These are phyloP conservation scores for Acacia melanoxylon DNA, from an alignment of 306 rosid species.

Conservation along the genomic window DNA sequence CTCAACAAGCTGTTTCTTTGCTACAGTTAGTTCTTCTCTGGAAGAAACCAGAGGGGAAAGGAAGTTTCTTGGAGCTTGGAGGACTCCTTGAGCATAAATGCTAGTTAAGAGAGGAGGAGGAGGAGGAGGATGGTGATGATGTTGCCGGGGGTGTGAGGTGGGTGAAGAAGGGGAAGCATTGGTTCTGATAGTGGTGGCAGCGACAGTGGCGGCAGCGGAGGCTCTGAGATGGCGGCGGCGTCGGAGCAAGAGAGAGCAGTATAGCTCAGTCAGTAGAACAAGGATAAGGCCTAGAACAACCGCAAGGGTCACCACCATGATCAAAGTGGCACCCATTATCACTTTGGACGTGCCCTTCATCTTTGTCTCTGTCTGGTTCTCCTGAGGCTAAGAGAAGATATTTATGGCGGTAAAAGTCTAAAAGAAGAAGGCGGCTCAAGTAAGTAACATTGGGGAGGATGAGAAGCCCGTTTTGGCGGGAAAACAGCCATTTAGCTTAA, in stretches of 20 bases:
- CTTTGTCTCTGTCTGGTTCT: slow-evolving; percentile 20
- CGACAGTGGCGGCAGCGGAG: slow-evolving; percentile 16
- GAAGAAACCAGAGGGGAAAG: slow-evolving; percentile 52
- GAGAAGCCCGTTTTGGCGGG: slow-evolving; percentile 59
- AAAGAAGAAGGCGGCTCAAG: background rate
- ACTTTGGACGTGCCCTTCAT: slow-evolving; percentile 82
- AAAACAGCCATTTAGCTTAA: slow-evolving; percentile 36
- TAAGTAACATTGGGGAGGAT: slow-evolving; percentile 23
- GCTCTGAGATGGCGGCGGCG: slow-evolving; percentile 66
- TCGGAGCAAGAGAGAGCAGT: slow-evolving; percentile 81
- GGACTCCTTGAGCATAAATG: slow-evolving; percentile 65
- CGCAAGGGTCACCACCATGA: slow-evolving; percentile 82
- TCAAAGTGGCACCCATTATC: slow-evolving; percentile 84
- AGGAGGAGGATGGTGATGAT: background rate
- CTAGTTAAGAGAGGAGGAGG: slow-evolving; percentile 42
- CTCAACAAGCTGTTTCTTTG: slow-evolving; percentile 41
- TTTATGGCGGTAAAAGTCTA: slow-evolving; percentile 29
- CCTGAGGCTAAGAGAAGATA: slow-evolving; percentile 1
- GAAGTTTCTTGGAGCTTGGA: slow-evolving; percentile 71
- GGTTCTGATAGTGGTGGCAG: slow-evolving; percentile 2
- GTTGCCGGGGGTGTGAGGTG: slow-evolving; percentile 33
- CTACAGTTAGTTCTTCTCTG: slow-evolving; percentile 43
- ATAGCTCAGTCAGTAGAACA: slow-evolving; percentile 83
- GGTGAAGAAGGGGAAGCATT: slow-evolving; percentile 35
- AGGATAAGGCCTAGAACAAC: slow-evolving; percentile 35